Evolutionary conservation across 305 asterid species (phyloP), one percentile per base, ranked within the genome.

Genomic region (Fraxinus paxiana): DNA sequence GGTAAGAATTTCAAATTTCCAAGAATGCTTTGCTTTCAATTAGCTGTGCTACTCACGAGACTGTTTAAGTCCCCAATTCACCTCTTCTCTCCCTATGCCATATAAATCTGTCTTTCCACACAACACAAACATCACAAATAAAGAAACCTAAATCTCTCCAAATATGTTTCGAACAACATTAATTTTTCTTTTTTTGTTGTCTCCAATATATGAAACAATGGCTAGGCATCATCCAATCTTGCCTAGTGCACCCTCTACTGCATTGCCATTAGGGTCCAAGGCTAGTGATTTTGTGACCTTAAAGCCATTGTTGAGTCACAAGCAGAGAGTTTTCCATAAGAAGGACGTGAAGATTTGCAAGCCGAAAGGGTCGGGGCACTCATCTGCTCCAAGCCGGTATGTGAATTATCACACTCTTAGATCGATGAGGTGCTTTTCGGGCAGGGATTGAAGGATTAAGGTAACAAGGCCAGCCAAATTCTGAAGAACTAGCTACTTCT

Each of bases 371-470:
- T 33, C 86, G 9, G 87, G 87, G 31, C 97, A 85, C 78, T 90
- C 98, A 2, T 95, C 98, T 0, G 97, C 92, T 6, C 98, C 98
- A 1, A 93, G 98, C 77, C 94, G 97, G 1, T 91, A 77, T 69
- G 94, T 90, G 35, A 95, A 95, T 34, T 88, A 84, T 38, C 91
- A 88, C 13, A 83, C 88, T 1, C 85, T 88, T 10, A 91, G 90
- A 24, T 84, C 90, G 7, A 80, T 69, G 38, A 80, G 87, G 56
- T 93, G 98, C 79, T 30, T 74, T 0, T 77, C 88, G 0, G 85
- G 56, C 75, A 59, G 67, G 22, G 43, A 70, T 15, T 31, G 75
- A 70, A 70, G 43, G 24, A 31, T n/a, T 70, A 6, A 30, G 5
- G 41, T 31, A 70, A 31, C 12, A 2, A 15, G 12, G 12, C 41